Evolutionary conservation across 2,329 filamentous ascomycete genomes (phyloP).

Genomic region (Hortaea werneckii): DNA sequence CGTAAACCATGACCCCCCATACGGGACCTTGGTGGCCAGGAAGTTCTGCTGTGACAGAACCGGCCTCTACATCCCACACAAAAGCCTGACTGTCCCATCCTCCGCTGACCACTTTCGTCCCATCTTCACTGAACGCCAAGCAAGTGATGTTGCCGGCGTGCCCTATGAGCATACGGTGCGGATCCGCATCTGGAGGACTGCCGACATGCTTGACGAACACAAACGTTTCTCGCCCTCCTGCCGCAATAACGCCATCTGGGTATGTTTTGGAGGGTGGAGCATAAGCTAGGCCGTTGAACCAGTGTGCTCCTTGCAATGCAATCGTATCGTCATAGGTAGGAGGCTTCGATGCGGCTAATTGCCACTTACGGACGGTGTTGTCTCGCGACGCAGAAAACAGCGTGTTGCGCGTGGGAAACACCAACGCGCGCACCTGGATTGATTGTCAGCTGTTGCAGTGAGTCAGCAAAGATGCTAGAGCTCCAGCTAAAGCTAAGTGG

Average conservation of each 20-base stretch:
- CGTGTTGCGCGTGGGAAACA: slow-evolving; percentile 61
- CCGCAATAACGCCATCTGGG: slow-evolving; percentile 72
- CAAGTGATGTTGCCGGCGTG: slow-evolving; percentile 83
- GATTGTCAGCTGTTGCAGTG: slow-evolving; percentile 8
- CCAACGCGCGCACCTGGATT: slow-evolving; percentile 70
- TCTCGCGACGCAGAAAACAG: slow-evolving; percentile 85
- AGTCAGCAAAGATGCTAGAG: neutral
- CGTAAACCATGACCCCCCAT: slow-evolving; percentile 82
- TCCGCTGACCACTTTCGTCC: slow-evolving; percentile 71
- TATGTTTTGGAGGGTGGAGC: slow-evolving; percentile 57
- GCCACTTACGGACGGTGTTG: slow-evolving; percentile 82
- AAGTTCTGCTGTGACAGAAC: slow-evolving; percentile 66
- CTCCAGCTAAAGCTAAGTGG: no score
- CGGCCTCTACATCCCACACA: slow-evolving; percentile 76
- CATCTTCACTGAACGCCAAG: slow-evolving; percentile 65
- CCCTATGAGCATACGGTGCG: slow-evolving; percentile 75
- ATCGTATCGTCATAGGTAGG: slow-evolving; percentile 69
- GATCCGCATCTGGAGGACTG: slow-evolving; percentile 59
- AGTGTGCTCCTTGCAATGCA: slow-evolving; percentile 68
- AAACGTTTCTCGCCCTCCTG: slow-evolving; percentile 82
- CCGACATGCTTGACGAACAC: slow-evolving; percentile 76
- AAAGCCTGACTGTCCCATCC: slow-evolving; percentile 88
- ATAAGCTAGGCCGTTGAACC: slow-evolving; percentile 77
- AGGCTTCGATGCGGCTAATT: slow-evolving; percentile 53
- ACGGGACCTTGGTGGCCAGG: slow-evolving; percentile 71